Base-by-base conservation (phyloP, 1,284 basidiomycete species). In the Gymnopus androsaceus region DNA sequence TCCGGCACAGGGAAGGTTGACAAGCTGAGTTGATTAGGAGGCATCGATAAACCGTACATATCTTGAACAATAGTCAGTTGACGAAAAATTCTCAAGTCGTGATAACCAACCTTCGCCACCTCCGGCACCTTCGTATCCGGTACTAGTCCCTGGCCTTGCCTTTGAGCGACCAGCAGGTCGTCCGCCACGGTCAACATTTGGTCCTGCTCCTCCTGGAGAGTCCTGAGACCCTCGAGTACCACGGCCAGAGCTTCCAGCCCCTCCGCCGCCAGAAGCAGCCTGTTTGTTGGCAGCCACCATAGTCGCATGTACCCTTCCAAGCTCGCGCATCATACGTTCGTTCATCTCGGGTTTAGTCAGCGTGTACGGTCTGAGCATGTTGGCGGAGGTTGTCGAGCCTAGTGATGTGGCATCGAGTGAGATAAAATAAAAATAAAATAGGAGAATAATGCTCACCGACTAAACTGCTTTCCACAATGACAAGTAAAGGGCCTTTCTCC, bases 331-430 rank as follows among this genome's bases (percentile, higher is more conserved):
- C 91, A 95, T 95, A 42, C 82, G 76, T 69, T 95, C 92, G 77
- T 98, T 98, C 69, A 88, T 82, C 0, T 91, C 88, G 67, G 83
- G 82, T 73, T 90, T 91, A 68, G n/a, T 97, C 94, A 25, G 94
- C 87, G 67, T 98, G 95, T 2, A 97, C 94, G 3, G 95, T 97
- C 75, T 95, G 91, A 0, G 95, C 92, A 72, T 98, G 95, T 68
- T 98, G 95, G 45, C 95, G 87, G 11, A 98, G 83, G 69, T 98
- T 98, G 77, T 98, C 95, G 67, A 98, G 87, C 23, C 95, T 88
- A 15, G 94, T 96, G 23, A 27, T 3, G 14, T 19, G 14, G 21
- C 14, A 25, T 9, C 19, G 15, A 17, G 33, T 36, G 11, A 38
- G 12, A 6, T 15, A 28, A 36, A 37, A 6, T 19, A 17, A 15